Base-by-base conservation (phyloP, 2,329 filamentous ascomycete species). In the Amauroascus verrucosus region DNA sequence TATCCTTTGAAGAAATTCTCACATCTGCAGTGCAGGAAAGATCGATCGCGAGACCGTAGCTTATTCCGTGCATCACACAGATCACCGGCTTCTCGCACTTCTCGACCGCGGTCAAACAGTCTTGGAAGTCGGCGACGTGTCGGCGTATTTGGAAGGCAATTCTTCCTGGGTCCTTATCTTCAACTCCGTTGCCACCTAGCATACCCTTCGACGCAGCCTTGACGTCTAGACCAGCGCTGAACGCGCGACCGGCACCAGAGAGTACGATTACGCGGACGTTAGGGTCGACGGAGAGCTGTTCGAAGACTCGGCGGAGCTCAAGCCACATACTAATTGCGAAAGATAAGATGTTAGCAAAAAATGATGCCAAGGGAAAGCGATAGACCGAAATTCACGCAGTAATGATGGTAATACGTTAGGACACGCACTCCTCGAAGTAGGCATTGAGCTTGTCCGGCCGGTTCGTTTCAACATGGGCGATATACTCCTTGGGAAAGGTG, bases 381-480 rank as follows among this genome's bases (percentile, higher is more conserved):
- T n/a, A 30, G 13, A 44, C 6, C 2, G 13, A 16, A 8, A 28
- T 7, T 2, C 8, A n/a, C 14, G 22, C 6, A 20, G 26, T 28
- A 18, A 30, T 24, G 18, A 2, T 1, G 22, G 5, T 9, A n/a
- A n/a, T n/a, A n/a, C 5, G 33, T 35, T n/a, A 18, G 16, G n/a
- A 20, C 24, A 70, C 73, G 61, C 68, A 81, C 78, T 71, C 73
- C 67, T 88, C 82, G 60, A 82, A 78, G 69, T 95, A 96, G 59
- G 90, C 83, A 69, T 97, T 97, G 67, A 96, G 75, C 74, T 95
- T 95, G 60, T 81, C 70, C 1, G 90, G 82, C 1, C 90, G 81
- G 74, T 94, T 90, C 72, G 95, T 95, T 71, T 96, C 85, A 55
- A 97, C 85, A 67, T 95, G 88, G n/a, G 84, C 86, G 47, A 96